A percentile compares a stretch with the other conserved stretches of the same genome.
These are phyloP conservation scores for Penicillium diatomitis DNA, from an alignment of 495 filamentous ascomycete species.

Conservation along the genomic window DNA sequence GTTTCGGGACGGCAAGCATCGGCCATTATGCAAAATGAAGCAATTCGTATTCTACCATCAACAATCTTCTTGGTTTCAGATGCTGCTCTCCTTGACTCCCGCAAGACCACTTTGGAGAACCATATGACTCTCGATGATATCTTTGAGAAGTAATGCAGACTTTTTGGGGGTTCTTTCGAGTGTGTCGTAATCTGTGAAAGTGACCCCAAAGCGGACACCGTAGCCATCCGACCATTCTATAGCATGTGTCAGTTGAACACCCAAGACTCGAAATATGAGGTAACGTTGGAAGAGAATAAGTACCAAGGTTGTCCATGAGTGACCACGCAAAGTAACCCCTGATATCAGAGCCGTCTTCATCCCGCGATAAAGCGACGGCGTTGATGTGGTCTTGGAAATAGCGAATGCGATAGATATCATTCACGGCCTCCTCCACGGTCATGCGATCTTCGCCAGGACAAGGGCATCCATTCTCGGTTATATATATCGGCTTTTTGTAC, in stretches of 20 bases:
- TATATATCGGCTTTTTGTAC: conserved; percentile 60
- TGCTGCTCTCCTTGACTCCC: no score
- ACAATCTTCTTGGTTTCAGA: no score
- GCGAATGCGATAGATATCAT: conserved; percentile 57
- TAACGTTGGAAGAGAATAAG: not conserved
- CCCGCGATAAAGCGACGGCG: conserved; percentile 48
- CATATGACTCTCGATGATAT: conserved; percentile 9
- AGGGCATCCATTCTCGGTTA: conserved; percentile 67
- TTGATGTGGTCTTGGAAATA: conserved; percentile 60
- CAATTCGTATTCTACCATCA: no score
- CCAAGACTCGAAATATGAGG: not conserved
- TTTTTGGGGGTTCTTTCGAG: conserved; percentile 18
- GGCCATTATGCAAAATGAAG: no score
- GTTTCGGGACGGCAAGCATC: no score
- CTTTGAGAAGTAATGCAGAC: conserved; percentile 18
- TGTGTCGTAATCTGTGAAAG: conserved; percentile 55
- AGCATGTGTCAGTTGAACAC: not conserved
- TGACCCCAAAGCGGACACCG: conserved; percentile 62
- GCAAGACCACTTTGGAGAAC: not conserved
- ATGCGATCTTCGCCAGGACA: conserved; percentile 60
- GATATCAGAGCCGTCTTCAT: conserved; percentile 55
- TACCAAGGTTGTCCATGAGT: conserved; percentile 48
- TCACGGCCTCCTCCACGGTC: conserved; percentile 43
- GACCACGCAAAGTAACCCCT: conserved; percentile 64
- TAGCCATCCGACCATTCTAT: conserved; percentile 55